Evolutionary conservation across 2,329 filamentous ascomycete species (phyloP), one percentile per base, ranked within the genome.

Genomic region (Fonsecaea multimorphosa): DNA sequence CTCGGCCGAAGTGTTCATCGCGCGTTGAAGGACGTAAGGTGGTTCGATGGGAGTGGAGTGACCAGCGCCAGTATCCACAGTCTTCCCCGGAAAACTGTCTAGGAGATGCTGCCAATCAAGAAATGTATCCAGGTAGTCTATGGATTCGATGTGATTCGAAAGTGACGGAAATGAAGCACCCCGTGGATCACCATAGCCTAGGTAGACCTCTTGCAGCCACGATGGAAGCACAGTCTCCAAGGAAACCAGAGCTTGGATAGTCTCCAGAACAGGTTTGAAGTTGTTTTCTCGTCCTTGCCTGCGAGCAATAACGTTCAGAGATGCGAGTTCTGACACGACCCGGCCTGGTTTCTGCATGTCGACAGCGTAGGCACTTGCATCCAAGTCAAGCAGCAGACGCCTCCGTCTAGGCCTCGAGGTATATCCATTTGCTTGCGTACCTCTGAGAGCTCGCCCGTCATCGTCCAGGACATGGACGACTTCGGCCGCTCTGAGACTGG

Each of bases 171-270:
- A 97, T 24, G 88, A 91, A 36, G 95, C 95, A 65, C 91, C 89
- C 32, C 92, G 86, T 64, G 95, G 94, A 77, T 99, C 93, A 54
- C 95, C 95, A 76, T 96, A 98, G 2, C 95, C 95, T n/a, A 99
- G 82, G 77, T 98, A 99, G 9, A 98, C 94, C 71, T 98, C 95
- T 73, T 97, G 92, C 51, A 99, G 83, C 95, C 95, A 99, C 1
- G 89, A 86, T 14, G 95, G 93, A 61, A 98, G 84, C 6, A 91
- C 91, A 22, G 94, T 89, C 72, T 96, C 91, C 0, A 93, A 93
- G 36, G 96, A 83, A 1, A 92, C 90, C 32, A 99, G 85, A 69
- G 87, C 91, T 74, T 90, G 91, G 74, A 99, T 96, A 0, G 93
- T 97, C 73, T 97, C 91, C 38, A 99, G 83, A 9, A 99, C 89